phyloP scores from a whole-genome alignment of 768 basidiomycete genomes.

The Clavaria fumosa region DNA sequence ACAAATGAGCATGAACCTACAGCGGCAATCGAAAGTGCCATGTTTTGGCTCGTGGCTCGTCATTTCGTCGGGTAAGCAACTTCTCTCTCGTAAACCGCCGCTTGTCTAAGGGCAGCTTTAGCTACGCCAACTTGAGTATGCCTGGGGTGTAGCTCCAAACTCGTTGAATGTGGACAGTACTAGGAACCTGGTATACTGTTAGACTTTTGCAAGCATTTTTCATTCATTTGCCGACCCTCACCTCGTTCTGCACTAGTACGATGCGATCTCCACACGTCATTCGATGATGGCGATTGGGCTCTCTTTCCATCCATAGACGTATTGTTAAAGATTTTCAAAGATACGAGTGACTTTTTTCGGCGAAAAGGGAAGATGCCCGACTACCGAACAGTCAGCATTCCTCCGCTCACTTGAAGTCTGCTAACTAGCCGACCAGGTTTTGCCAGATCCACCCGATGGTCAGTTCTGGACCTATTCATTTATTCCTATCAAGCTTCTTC shows the following conservation, averaged over 20 bases:
- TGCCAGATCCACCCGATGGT: not conserved
- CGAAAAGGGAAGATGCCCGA: not conserved
- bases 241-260: not conserved
- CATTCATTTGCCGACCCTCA: no score
- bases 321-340: not conserved
- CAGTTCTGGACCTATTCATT: constrained; percentile 1
- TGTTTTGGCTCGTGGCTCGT: no score
- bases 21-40: no score
- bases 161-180: not conserved
- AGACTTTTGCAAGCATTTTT: no score
- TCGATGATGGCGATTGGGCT: constrained; percentile 1
- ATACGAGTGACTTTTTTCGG: not conserved
- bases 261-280: not conserved
- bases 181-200: not conserved
- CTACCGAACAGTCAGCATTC: not conserved
- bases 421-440: not conserved
- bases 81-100: no score
- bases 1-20: no score
- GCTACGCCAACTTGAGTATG: no score
- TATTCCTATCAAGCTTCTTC: not conserved
- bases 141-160: no score
- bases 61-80: no score
- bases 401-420: not conserved
- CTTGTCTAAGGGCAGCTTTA: no score
- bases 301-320: not conserved